phyloP scores from a whole-genome alignment of 805 yeast genomes.

The Scheffersomyces ergatensis region DNA sequence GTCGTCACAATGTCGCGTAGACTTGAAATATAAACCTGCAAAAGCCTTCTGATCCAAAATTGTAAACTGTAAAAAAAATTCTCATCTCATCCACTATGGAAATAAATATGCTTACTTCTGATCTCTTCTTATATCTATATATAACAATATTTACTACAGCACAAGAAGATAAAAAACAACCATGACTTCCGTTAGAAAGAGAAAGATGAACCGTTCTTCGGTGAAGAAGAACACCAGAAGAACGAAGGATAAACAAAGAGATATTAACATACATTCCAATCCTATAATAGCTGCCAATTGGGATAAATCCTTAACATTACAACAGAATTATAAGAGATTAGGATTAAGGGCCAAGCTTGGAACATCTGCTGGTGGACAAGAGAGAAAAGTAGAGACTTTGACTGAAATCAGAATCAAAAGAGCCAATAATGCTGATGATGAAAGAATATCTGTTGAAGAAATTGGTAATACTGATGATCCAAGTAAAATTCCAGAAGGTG shows the following conservation, averaged over 20 bases:
- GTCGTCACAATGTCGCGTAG: too few species aligned
- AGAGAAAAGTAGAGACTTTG: slow-evolving; percentile 47
- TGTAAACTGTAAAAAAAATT: too few species aligned
- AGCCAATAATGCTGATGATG: slow-evolving; percentile 6
- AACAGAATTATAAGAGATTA: slow-evolving; percentile 80
- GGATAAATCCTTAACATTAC: slow-evolving; percentile 78
- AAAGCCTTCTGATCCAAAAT: too few species aligned
- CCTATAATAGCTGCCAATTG: slow-evolving; percentile 87
- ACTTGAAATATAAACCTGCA: too few species aligned
- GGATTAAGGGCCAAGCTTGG: slow-evolving; percentile 74
- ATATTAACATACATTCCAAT: slow-evolving; percentile 64
- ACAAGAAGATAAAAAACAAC: too few species aligned
- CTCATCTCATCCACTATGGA: background rate
- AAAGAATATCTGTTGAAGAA: slow-evolving; percentile 13
- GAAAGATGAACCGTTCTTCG: slow-evolving; percentile 77
- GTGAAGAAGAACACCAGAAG: slow-evolving; percentile 68
- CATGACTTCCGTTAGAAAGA: slow-evolving; percentile 77
- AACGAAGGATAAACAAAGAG: slow-evolving; percentile 65
- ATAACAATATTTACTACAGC: slow-evolving; percentile 3
- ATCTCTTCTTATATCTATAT: too few species aligned
- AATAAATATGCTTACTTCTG: too few species aligned
- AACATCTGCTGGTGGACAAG: slow-evolving; percentile 77
- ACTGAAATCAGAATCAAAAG: slow-evolving; percentile 33
- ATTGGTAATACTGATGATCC: slow-evolving; percentile 49
- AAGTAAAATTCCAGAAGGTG: slow-evolving; percentile 67